Conservation (phyloP, 495 filamentous ascomycete genomes). For the Aspergillus leporis region DNA sequence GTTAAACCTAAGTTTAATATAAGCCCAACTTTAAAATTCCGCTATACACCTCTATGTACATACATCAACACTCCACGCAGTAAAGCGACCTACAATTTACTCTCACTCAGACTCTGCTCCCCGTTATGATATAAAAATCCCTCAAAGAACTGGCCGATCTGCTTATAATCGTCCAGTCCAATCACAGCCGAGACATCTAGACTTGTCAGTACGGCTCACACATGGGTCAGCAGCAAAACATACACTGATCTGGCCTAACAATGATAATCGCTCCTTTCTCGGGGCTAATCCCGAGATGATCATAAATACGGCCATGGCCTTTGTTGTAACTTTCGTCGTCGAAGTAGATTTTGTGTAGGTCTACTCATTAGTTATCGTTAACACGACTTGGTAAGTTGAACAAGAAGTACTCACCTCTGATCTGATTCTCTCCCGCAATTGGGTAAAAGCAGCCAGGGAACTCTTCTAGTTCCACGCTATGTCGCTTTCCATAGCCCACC, state of each 20-base stretch:
- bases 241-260: constrained; percentile 70
- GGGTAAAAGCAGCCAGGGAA: constrained; percentile 63
- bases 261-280: constrained; percentile 57
- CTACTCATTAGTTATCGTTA: constrained; percentile 27
- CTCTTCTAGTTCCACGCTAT: constrained; percentile 55
- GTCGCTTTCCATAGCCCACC: constrained; percentile 54
- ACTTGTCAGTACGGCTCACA: not conserved
- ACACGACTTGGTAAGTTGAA: not conserved
- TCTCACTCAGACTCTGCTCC: constrained; percentile 16
- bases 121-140: constrained; percentile 33
- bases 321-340: constrained; percentile 68
- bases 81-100: constrained; percentile 15
- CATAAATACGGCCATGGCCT: constrained; percentile 65
- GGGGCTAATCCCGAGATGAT: constrained; percentile 57
- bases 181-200: constrained; percentile 42
- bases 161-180: constrained; percentile 32
- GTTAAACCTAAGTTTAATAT: too few species aligned
- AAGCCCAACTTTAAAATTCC: too few species aligned
- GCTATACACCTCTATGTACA: too few species aligned
- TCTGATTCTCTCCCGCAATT: constrained; percentile 56
- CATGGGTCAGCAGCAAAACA: constrained; percentile 21
- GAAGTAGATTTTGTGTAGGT: constrained; percentile 62
- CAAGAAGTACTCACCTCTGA: constrained; percentile 47
- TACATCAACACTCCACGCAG: not conserved
- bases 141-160: constrained; percentile 44